A percentile compares a stretch with the other conserved stretches of the same genome.
Conservation (phyloP, 2,329 filamentous ascomycete species). For the Bipolaris zeicola region DNA sequence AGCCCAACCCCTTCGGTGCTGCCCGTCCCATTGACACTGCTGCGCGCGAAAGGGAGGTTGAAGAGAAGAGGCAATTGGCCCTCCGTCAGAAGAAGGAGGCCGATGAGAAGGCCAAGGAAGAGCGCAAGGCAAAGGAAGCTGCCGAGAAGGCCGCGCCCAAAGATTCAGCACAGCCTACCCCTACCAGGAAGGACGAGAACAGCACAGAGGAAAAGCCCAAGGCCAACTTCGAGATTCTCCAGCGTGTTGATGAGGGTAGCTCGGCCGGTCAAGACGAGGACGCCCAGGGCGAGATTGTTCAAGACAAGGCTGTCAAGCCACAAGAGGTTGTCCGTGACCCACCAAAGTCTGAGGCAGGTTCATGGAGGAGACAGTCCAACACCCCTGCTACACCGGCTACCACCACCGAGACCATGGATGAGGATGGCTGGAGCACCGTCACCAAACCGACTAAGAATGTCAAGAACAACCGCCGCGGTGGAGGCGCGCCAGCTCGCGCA, state of each 20-base stretch:
- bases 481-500: conserved; percentile 49
- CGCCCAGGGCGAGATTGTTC: conserved; percentile 58
- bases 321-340: conserved; percentile 59
- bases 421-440: conserved; percentile 62
- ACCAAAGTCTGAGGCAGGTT: conserved; percentile 45
- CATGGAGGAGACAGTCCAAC: conserved; percentile 49
- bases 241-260: conserved; percentile 48
- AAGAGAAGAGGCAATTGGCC: conserved; percentile 79
- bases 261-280: conserved; percentile 52
- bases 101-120: conserved; percentile 82
- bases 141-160: conserved; percentile 63
- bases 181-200: conserved; percentile 45
- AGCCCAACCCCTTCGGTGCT: conserved; percentile 91
- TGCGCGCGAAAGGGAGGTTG: conserved; percentile 84
- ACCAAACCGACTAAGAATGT: conserved; percentile 52
- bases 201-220: conserved; percentile 52
- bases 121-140: conserved; percentile 61
- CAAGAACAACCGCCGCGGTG: conserved; percentile 47
- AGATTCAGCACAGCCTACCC: conserved; percentile 50
- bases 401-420: conserved; percentile 56
- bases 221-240: conserved; percentile 62
- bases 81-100: conserved; percentile 83
- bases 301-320: conserved; percentile 61
- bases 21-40: conserved; percentile 94
- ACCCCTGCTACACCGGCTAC: conserved; percentile 41